A percentile compares a stretch with the other conserved stretches of the same genome.
Conservation (phyloP, 2,329 filamentous ascomycete genomes). For the Botrytis byssoidea region DNA sequence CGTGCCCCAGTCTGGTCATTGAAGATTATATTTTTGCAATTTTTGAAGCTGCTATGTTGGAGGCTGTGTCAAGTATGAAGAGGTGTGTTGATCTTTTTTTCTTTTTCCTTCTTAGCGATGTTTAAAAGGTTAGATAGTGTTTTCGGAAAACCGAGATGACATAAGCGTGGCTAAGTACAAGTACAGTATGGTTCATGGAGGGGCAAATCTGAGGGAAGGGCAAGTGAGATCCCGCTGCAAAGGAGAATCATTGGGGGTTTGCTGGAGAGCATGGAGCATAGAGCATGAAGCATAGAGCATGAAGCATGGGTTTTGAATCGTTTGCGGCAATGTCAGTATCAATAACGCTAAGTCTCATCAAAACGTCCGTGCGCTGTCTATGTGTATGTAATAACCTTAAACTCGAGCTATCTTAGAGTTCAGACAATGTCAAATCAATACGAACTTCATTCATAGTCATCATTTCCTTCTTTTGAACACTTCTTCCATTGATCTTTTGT, state of each 20-base stretch:
- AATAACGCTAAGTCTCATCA: background rate
- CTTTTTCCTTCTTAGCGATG: background rate
- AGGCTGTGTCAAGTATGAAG: too few relatives aligned
- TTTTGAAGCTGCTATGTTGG: background rate
- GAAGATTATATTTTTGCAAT: rapidly evolving
- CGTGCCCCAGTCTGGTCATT: constrained; percentile 9
- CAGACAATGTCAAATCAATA: background rate
- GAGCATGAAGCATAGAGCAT: background rate
- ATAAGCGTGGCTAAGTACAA: background rate
- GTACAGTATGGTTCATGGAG: background rate
- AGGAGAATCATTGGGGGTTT: background rate
- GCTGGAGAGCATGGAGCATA: background rate
- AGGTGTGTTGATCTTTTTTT: background rate
- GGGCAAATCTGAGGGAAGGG: background rate
- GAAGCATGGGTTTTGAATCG: too few relatives aligned
- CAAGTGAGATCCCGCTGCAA: background rate
- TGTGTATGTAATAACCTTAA: background rate
- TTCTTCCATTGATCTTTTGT: background rate
- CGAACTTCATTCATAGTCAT: background rate
- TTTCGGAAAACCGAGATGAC: background rate
- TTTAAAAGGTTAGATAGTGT: background rate
- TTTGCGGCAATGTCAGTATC: background rate
- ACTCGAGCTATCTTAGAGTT: background rate
- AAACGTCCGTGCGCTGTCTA: constrained; percentile 3
- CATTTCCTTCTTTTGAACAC: background rate